Percentiles rank a stretch among this genome's conserved stretches.
Evolutionary conservation across 306 rosid species (phyloP).

Genomic region (Alnus rubra): DNA sequence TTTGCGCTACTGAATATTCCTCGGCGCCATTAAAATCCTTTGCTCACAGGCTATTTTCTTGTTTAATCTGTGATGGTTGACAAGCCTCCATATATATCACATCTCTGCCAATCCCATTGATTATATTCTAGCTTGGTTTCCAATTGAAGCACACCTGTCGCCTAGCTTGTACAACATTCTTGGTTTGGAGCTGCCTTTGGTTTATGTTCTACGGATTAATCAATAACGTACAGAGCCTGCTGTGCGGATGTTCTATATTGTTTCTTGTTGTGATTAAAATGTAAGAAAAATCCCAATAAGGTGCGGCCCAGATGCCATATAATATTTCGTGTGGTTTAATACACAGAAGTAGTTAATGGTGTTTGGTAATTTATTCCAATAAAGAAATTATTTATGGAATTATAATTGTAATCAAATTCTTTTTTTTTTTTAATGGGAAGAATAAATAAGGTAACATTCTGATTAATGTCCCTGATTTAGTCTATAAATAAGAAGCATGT

Average conservation of each 20-base stretch:
- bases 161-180: background rate
- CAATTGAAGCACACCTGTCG: background rate
- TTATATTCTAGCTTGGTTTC: background rate
- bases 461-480: too few relatives aligned
- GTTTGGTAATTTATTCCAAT: too few relatives aligned
- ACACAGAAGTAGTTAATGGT: too few relatives aligned
- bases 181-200: background rate
- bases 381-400: too few relatives aligned
- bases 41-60: slow-evolving; percentile 41
- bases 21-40: slow-evolving; percentile 28
- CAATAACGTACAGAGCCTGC: background rate
- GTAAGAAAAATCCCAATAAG: too few relatives aligned
- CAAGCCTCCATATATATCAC: background rate
- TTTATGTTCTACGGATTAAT: background rate
- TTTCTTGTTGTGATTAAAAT: background rate
- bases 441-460: too few relatives aligned
- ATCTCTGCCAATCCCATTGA: background rate
- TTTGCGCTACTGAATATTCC: slow-evolving; percentile 22
- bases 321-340: too few relatives aligned
- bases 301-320: too few relatives aligned
- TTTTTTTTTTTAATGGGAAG: too few relatives aligned
- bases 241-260: background rate
- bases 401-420: too few relatives aligned
- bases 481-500: too few relatives aligned
- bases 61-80: slow-evolving; percentile 52